These are phyloP conservation scores for Tilletia setariae DNA, from an alignment of 1,284 basidiomycete species.

Conservation along the genomic window DNA sequence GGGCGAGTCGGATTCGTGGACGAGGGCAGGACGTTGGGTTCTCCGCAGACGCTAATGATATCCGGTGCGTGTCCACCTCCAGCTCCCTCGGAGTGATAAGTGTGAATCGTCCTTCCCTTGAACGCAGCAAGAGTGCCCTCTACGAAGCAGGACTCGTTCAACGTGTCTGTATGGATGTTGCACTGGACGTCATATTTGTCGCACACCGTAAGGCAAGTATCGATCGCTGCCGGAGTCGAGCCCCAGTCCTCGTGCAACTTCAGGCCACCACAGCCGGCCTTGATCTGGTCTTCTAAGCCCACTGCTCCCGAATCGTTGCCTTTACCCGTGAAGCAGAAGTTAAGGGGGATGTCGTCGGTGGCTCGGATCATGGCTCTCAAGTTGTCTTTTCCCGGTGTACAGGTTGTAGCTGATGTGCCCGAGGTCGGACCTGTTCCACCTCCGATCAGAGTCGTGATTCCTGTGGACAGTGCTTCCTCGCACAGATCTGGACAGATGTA, in stretches of 20 bases:
- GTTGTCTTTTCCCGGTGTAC: slow-evolving; percentile 65
- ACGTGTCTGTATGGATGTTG: slow-evolving; percentile 94
- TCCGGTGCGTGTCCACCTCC: slow-evolving; percentile 92
- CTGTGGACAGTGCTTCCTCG: slow-evolving; percentile 61
- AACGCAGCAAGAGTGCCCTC: slow-evolving; percentile 91
- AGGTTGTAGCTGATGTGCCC: slow-evolving; percentile 89
- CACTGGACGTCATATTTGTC: slow-evolving; percentile 95
- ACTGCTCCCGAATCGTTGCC: slow-evolving; percentile 80
- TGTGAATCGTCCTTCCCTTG: slow-evolving; percentile 87
- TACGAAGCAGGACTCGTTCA: slow-evolving; percentile 67
- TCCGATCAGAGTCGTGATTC: slow-evolving; percentile 57
- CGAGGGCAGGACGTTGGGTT: slow-evolving; percentile 86
- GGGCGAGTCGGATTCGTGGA: slow-evolving; percentile 97
- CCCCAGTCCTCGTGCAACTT: slow-evolving; percentile 99
- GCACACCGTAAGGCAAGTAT: slow-evolving; percentile 71
- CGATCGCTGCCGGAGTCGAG: slow-evolving; percentile 79
- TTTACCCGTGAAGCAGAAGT: slow-evolving; percentile 74
- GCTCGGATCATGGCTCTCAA: slow-evolving; percentile 56
- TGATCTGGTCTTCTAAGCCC: slow-evolving; percentile 74
- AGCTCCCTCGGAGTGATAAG: slow-evolving; percentile 56
- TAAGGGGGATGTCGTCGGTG: slow-evolving; percentile 83
- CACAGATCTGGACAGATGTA: slow-evolving; percentile 91
- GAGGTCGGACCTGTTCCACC: slow-evolving; percentile 81
- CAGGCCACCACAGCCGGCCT: slow-evolving; percentile 82
- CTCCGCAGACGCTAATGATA: slow-evolving; percentile 90